Conservation (phyloP, 1,284 basidiomycete genomes). For the Cryptococcus sp. region DNA sequence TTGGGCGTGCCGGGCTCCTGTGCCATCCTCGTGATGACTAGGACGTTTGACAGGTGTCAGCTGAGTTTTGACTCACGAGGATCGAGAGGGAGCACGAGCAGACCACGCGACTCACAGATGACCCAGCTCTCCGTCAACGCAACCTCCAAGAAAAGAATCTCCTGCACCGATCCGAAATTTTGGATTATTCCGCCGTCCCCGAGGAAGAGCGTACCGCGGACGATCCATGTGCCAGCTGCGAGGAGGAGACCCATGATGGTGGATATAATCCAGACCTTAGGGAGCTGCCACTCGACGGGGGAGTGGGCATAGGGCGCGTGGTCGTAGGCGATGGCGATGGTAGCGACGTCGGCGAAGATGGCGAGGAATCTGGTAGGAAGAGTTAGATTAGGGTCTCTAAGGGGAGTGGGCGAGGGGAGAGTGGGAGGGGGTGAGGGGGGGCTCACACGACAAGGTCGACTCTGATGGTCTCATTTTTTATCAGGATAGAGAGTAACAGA, state of each 20-base stretch:
- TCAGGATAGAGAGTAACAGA: slow-evolving; percentile 55
- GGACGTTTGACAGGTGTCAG: background rate
- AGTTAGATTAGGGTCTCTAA: no score
- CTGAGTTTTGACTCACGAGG: slow-evolving; percentile 16
- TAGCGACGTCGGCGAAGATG: slow-evolving; percentile 57
- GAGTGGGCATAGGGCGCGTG: slow-evolving; percentile 53
- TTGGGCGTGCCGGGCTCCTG: slow-evolving; percentile 39
- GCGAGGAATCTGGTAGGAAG: slow-evolving; percentile 51
- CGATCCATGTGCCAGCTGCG: slow-evolving; percentile 57
- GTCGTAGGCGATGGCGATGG: slow-evolving; percentile 56
- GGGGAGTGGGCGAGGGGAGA: background rate
- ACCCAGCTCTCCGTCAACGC: slow-evolving; percentile 59
- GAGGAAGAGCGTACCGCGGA: slow-evolving; percentile 56
- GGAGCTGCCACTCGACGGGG: slow-evolving; percentile 60
- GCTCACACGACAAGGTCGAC: slow-evolving; percentile 55
- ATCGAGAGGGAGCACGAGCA: no score
- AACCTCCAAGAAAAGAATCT: slow-evolving; percentile 59
- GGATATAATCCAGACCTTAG: slow-evolving; percentile 59
- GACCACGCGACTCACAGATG: slow-evolving; percentile 47
- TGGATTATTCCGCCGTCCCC: slow-evolving; percentile 55
- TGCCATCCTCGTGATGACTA: slow-evolving; percentile 41
- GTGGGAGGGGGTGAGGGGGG: background rate
- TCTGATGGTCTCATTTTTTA: slow-evolving; percentile 58
- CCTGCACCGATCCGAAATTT: slow-evolving; percentile 56
- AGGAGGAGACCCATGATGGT: slow-evolving; percentile 53